These are phyloP conservation scores for Trichoderma orchidacearum DNA, from an alignment of 495 filamentous ascomycete genomes.

Conservation along the genomic window DNA sequence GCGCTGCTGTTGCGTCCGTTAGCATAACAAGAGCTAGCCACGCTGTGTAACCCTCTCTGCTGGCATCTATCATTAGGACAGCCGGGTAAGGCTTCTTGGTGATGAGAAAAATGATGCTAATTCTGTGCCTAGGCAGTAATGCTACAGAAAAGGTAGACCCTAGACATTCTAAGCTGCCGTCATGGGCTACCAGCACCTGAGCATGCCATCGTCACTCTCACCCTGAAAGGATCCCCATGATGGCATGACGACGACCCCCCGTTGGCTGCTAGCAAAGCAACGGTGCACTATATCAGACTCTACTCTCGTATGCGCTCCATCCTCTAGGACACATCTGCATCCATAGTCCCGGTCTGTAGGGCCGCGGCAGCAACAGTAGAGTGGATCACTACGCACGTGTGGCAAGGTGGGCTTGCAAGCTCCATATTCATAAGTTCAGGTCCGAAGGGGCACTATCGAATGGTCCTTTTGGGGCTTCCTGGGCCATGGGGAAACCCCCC, in stretches of 20 bases:
- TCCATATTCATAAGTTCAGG: not conserved
- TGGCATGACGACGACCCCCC: not conserved
- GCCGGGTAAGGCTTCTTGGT: not conserved
- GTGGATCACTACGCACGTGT: not conserved
- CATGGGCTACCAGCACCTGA: not conserved
- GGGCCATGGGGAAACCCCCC: not conserved
- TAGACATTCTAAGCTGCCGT: not conserved
- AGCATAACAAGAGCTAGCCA: not conserved
- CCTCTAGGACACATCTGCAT: not conserved
- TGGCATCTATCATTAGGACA: not conserved
- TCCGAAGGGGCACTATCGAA: not conserved
- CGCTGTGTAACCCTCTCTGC: not conserved
- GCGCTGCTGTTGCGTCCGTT: not conserved
- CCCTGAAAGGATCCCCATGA: not conserved
- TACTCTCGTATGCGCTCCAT: not conserved
- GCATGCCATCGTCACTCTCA: not conserved
- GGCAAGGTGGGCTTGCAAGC: not conserved
- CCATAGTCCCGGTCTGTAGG: not conserved
- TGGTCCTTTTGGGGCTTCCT: constrained; percentile 1
- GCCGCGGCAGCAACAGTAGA: not conserved
- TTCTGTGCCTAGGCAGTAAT: no score
- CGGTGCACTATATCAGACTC: not conserved
- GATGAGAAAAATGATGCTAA: not conserved
- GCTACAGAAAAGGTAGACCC: no score
- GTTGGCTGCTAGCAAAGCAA: not conserved